Base-by-base conservation (phyloP, 2,329 filamentous ascomycete species). In the Penicillium sp. region DNA sequence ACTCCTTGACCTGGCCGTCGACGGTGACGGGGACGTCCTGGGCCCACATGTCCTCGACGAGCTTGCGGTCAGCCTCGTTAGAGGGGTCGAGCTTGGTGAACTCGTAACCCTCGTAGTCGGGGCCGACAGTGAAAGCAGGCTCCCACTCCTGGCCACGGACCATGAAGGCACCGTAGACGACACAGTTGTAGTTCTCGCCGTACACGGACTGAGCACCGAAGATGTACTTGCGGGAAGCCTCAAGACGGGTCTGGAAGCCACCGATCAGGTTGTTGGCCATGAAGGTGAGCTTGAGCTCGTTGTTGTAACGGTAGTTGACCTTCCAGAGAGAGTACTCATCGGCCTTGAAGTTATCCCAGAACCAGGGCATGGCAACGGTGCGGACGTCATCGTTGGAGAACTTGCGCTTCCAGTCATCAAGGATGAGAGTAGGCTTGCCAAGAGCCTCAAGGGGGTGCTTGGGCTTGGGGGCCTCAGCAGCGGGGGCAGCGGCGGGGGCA, bases 221-320 rank as follows among this genome's bases (percentile, higher is more conserved):
- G 70, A 98, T 75, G 81, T 88, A 95, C 85, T 98, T 98, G 79
- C 93, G 90, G 69, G 88, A 95, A 58, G 71, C 93, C 81, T 98
- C 93, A 54, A 98, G 88, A 80, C 93, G 93, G 72, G 83, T 81
- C 78, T 96, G 95, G 83, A 98, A 95, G 72, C 93, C 93, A 75
- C 81, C 90, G 71, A 98, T 91, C 74, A 97, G 78, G 83, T 98
- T 98, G 81, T 86, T 88, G 64, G 88, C 91, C 93, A 98, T 98
- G 87, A 98, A 98, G 68, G 86, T 87, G 74, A 93, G 78, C 69
- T 88, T 96, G 62, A 98, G 82, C 83, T 98, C 93, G 55, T 95
- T 84, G 75, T 96, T 95, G 82, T 98, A 98, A 84, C 95, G 96
- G 84, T 95, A 98, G 75, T 90, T 85, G 64, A 90, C 77, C 72